Conservation (phyloP, 331 rosid species). For the Cydonia oblonga region DNA sequence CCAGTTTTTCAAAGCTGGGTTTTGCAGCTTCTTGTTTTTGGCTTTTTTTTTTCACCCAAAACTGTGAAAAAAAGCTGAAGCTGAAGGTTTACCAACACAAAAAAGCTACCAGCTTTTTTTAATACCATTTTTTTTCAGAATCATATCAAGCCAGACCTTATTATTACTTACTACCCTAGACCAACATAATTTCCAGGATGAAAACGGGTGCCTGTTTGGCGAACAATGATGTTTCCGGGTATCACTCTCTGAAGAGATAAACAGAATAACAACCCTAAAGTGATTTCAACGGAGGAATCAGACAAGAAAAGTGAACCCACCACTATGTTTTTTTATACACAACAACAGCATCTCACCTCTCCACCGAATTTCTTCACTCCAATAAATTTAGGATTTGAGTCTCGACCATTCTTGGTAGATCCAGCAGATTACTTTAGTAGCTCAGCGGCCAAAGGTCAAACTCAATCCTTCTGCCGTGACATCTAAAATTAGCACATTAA, state of each 20-base stretch:
- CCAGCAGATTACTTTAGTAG: conserved; percentile 73
- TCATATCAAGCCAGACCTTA: too few relatives aligned
- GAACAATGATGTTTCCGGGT: conserved; percentile 82
- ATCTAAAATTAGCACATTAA: conserved; percentile 20
- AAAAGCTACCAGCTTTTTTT: too few relatives aligned
- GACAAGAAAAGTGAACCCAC: too few relatives aligned
- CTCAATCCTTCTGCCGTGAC: conserved; percentile 65
- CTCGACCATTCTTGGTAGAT: conserved; percentile 82
- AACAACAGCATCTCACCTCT: conserved; percentile 50
- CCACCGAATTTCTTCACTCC: conserved; percentile 95
- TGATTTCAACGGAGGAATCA: neutral
- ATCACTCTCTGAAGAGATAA: conserved; percentile 64
- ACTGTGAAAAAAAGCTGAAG: too few relatives aligned
- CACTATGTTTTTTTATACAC: neutral
- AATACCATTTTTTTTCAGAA: too few relatives aligned
- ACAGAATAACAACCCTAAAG: neutral
- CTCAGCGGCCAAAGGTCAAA: conserved; percentile 74
- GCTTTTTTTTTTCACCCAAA: too few relatives aligned
- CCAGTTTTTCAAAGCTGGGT: too few relatives aligned
- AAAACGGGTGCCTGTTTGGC: conserved; percentile 81
- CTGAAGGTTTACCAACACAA: too few relatives aligned
- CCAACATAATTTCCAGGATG: conserved; percentile 95
- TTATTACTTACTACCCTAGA: too few relatives aligned
- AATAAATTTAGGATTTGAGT: conserved; percentile 85
- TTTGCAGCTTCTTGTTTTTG: too few relatives aligned